Conservation (phyloP, 805 yeast species). For the Lachancea meyersii region DNA sequence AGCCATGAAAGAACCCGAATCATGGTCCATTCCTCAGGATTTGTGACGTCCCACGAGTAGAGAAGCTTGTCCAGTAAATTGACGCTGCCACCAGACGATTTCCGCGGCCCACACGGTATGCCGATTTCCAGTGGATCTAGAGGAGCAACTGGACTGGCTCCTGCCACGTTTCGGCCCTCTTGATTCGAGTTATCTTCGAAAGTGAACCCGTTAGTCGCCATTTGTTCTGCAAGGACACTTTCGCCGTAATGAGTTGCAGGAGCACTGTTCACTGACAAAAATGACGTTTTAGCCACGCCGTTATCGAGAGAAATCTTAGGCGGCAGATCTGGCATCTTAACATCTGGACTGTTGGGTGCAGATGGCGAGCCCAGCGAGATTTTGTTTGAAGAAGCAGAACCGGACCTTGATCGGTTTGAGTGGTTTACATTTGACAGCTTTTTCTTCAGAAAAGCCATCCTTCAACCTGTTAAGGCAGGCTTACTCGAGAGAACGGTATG, state of each 20-base stretch:
- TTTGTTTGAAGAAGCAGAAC: conserved; percentile 22
- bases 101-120: conserved; percentile 13
- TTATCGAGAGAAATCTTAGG: conserved; percentile 1
- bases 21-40: conserved; percentile 63
- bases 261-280: not conserved
- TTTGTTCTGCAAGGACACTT: not conserved
- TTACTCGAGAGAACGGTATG: not conserved
- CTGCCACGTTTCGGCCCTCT: not conserved
- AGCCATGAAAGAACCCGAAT: conserved; percentile 67
- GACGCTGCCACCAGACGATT: conserved; percentile 24
- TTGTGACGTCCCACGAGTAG: conserved; percentile 44
- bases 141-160: not conserved
- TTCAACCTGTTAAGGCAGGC: not conserved
- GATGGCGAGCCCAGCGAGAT: conserved; percentile 1
- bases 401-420: conserved; percentile 21
- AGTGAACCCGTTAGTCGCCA: not conserved
- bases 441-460: conserved; percentile 26
- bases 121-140: not conserved
- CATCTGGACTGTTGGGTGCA: conserved; percentile 3
- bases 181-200: conserved; percentile 2
- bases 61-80: conserved; percentile 27
- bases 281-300: not conserved
- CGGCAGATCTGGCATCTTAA: conserved; percentile 3
- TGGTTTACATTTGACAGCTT: conserved; percentile 20
- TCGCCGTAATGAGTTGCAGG: not conserved